phyloP scores from a whole-genome alignment of 164 flowering plant species.

The Platanus orientalis region DNA sequence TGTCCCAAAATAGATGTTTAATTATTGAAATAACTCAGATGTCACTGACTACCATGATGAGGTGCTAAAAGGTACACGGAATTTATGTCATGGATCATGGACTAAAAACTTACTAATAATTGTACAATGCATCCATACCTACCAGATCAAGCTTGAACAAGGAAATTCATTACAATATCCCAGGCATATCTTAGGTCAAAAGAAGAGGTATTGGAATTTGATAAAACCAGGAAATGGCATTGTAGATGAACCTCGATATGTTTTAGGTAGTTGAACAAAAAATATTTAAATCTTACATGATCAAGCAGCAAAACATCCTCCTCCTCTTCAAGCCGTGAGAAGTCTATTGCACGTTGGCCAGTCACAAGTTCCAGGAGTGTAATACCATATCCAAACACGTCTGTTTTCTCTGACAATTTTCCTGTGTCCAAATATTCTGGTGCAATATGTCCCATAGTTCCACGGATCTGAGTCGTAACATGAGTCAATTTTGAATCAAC shows the following conservation, averaged over 20 bases:
- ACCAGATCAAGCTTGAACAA: not conserved
- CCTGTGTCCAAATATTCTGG: constrained; percentile 59
- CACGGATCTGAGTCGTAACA: constrained; percentile 61
- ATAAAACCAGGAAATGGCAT: not conserved
- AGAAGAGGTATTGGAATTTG: not conserved
- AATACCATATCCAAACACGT: constrained; percentile 60
- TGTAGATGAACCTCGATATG: not conserved
- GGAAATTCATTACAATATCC: not conserved
- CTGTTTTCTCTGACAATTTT: constrained; percentile 55
- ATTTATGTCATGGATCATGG: no score
- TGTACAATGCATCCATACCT: no score
- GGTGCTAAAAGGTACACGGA: no score
- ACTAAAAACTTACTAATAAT: no score
- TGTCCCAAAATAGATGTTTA: no score
- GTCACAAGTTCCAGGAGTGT: constrained; percentile 55
- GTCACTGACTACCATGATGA: no score
- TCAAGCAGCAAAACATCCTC: constrained; percentile 37
- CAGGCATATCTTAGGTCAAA: not conserved
- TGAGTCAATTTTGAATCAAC: constrained; percentile 40
- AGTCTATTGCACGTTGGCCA: constrained; percentile 45
- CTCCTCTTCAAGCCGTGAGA: constrained; percentile 40
- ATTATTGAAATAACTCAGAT: no score
- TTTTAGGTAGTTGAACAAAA: not conserved
- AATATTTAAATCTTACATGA: constrained; percentile 24
- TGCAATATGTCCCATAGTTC: constrained; percentile 63